Evolutionary conservation across 768 basidiomycete genomes (phyloP).

Genomic region (Termitomyces sp.): DNA sequence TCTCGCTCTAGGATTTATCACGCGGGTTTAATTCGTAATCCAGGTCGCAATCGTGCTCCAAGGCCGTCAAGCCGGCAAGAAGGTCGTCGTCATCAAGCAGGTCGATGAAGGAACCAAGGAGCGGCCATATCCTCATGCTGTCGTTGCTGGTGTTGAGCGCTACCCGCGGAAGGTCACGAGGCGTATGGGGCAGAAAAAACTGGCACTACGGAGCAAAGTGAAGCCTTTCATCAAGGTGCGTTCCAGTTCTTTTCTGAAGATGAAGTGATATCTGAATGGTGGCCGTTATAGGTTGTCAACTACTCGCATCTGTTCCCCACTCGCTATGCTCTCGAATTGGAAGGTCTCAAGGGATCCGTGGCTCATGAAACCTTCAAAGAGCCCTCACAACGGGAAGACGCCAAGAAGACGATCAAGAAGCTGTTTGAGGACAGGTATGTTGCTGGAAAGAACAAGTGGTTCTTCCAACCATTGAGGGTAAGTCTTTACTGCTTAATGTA

Average conservation of each 20-base stretch:
- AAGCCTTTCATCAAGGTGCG: slow-evolving; percentile 99
- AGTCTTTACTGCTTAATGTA: slow-evolving; percentile 19
- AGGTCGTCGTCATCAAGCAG: slow-evolving; percentile 99
- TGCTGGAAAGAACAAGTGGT: slow-evolving; percentile 96
- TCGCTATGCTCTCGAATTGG: slow-evolving; percentile 96
- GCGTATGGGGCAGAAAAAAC: slow-evolving; percentile 95
- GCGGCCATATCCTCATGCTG: slow-evolving; percentile 94
- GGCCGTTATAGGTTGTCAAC: slow-evolving; percentile 70
- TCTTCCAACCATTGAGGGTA: slow-evolving; percentile 86
- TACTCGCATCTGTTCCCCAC: slow-evolving; percentile 99
- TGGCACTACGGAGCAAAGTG: slow-evolving; percentile 90
- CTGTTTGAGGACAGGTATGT: slow-evolving; percentile 93
- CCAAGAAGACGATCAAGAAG: slow-evolving; percentile 97
- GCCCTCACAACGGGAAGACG: slow-evolving; percentile 89
- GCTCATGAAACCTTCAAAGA: slow-evolving; percentile 94
- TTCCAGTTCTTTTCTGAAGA: slow-evolving; percentile 8
- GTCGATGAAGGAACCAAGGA: slow-evolving; percentile 96
- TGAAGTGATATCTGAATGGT: background rate
- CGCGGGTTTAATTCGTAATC: slow-evolving; percentile 4
- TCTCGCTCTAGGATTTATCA: background rate
- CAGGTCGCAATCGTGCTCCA: slow-evolving; percentile 96
- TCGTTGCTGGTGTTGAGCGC: slow-evolving; percentile 97
- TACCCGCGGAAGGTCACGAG: slow-evolving; percentile 98
- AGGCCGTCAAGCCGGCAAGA: slow-evolving; percentile 99
- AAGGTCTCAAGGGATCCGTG: slow-evolving; percentile 87